These are phyloP conservation scores for Eucommia ulmoides DNA, from an alignment of 257 asterid species.

Conservation along the genomic window DNA sequence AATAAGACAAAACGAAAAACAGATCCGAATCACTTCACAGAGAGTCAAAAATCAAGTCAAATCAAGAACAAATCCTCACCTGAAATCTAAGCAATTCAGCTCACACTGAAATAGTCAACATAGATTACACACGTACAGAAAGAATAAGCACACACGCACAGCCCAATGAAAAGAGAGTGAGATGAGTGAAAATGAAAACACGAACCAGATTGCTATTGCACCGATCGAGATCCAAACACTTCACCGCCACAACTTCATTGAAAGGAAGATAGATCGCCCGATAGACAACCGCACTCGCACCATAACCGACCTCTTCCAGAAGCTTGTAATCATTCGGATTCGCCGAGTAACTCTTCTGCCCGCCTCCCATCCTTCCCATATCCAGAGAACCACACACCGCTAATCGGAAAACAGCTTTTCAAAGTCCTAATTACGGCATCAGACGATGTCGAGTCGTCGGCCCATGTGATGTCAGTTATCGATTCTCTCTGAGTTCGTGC, in stretches of 20 bases:
- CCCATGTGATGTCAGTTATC: too few species aligned
- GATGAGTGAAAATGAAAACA: constrained; percentile 3
- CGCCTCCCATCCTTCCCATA: constrained; percentile 21
- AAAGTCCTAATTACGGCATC: not conserved
- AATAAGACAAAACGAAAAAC: too few species aligned
- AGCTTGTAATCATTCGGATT: constrained; percentile 71
- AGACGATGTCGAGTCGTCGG: too few species aligned
- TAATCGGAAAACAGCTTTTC: not conserved
- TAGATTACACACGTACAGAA: too few species aligned
- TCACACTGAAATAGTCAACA: too few species aligned
- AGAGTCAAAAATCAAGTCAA: too few species aligned
- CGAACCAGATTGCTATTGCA: constrained; percentile 94
- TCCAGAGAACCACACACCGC: constrained; percentile 5
- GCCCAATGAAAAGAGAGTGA: not conserved
- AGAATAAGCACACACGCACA: not conserved
- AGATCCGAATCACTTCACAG: too few species aligned
- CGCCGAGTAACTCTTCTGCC: constrained; percentile 43
- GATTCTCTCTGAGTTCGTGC: too few species aligned
- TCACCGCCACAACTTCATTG: constrained; percentile 84
- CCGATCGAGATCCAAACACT: constrained; percentile 99
- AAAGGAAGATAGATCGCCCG: constrained; percentile 80
- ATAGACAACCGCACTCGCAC: constrained; percentile 91
- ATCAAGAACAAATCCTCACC: too few species aligned
- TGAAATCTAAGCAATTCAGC: too few species aligned
- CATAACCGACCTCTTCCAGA: constrained; percentile 85